Evolutionary conservation across 495 filamentous ascomycete species (phyloP).

Genomic region (Darksidea phi): DNA sequence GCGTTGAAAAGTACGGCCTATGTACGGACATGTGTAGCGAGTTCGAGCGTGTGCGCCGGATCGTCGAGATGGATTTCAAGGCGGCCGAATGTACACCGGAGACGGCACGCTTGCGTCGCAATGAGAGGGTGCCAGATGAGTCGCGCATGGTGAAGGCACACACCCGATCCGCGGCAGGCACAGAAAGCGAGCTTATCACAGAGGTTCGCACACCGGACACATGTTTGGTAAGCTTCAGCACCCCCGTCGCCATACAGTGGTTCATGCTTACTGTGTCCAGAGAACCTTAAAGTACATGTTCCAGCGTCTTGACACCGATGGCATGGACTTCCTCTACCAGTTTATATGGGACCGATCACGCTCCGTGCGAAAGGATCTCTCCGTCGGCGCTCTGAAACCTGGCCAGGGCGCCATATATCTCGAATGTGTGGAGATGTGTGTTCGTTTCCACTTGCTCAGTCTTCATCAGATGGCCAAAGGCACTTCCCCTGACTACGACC

Average conservation of each 20-base stretch:
- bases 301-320: slow-evolving; percentile 53
- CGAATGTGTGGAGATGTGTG: slow-evolving; percentile 83
- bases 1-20: slow-evolving; percentile 82
- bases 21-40: slow-evolving; percentile 94
- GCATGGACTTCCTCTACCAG: slow-evolving; percentile 6
- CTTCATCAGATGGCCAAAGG: slow-evolving; percentile 75
- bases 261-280: slow-evolving; percentile 18
- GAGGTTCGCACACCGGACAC: slow-evolving; percentile 81
- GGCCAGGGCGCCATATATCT: slow-evolving; percentile 66
- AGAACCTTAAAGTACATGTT: slow-evolving; percentile 82
- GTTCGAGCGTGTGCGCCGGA: slow-evolving; percentile 78
- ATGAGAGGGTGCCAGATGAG: slow-evolving; percentile 48
- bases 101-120: slow-evolving; percentile 3
- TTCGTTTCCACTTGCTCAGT: slow-evolving; percentile 85
- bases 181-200: slow-evolving; percentile 85
- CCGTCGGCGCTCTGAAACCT: slow-evolving; percentile 72
- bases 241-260: not conserved
- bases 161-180: slow-evolving; percentile 84
- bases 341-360: slow-evolving; percentile 86
- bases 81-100: slow-evolving; percentile 47
- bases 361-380: slow-evolving; percentile 89
- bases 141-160: slow-evolving; percentile 80
- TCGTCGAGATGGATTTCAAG: slow-evolving; percentile 61
- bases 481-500: slow-evolving; percentile 65
- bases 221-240: slow-evolving; percentile 51